phyloP scores from a whole-genome alignment of 495 filamentous ascomycete species.

The Viridothelium virens region DNA sequence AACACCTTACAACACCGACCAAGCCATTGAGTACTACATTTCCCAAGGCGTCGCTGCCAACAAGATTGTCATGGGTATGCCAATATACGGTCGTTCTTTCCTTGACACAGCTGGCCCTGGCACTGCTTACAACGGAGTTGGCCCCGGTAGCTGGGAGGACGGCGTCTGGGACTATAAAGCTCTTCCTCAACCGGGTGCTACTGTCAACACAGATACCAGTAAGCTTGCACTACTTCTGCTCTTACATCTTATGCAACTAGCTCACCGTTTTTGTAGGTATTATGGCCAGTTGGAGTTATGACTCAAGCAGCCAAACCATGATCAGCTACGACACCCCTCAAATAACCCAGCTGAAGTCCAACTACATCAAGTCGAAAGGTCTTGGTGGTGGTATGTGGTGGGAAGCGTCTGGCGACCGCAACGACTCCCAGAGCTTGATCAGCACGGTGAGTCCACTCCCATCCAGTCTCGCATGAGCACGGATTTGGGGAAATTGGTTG shows the following conservation, averaged over 20 bases:
- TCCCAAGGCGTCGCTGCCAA: slow-evolving; percentile 48
- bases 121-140: slow-evolving; percentile 56
- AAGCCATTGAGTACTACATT: slow-evolving; percentile 61
- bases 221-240: slow-evolving; percentile 43
- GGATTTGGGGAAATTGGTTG: neutral
- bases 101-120: slow-evolving; percentile 63
- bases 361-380: slow-evolving; percentile 53
- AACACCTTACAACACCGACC: slow-evolving; percentile 65
- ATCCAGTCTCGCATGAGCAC: neutral
- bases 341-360: slow-evolving; percentile 53
- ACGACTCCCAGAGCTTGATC: slow-evolving; percentile 22
- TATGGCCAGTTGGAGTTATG: slow-evolving; percentile 65
- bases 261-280: slow-evolving; percentile 20
- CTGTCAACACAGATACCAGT: slow-evolving; percentile 39
- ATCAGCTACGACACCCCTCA: slow-evolving; percentile 65
- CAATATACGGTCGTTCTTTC: slow-evolving; percentile 76
- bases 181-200: slow-evolving; percentile 16
- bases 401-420: slow-evolving; percentile 70
- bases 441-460: slow-evolving; percentile 9
- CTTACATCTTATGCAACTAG: neutral
- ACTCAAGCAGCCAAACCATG: slow-evolving; percentile 48
- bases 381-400: slow-evolving; percentile 87
- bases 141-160: slow-evolving; percentile 57
- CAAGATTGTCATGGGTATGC: slow-evolving; percentile 79
- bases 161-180: slow-evolving; percentile 69